Conservation (phyloP, 305 asterid genomes). For the Solanum hybrid region DNA sequence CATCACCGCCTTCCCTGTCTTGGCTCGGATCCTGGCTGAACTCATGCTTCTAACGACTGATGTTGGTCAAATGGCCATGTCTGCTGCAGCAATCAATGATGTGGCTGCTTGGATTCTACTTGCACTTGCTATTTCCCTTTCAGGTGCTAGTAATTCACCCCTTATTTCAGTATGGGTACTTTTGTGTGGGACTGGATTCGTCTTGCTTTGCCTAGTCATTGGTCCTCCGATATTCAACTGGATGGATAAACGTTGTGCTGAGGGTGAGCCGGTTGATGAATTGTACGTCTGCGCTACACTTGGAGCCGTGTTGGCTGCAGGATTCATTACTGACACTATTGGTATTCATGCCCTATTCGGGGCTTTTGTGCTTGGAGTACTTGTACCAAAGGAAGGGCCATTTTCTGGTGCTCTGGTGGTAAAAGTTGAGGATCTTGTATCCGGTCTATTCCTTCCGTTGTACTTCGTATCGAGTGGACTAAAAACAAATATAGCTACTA, state of each 20-base stretch:
- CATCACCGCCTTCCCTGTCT: constrained; percentile 47
- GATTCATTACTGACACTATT: constrained; percentile 34
- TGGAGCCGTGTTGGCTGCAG: constrained; percentile 29
- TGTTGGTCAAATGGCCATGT: constrained; percentile 44
- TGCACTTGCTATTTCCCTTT: constrained; percentile 43
- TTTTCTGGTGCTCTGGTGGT: constrained; percentile 21
- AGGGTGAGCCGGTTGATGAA: constrained; percentile 15
- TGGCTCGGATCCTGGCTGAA: constrained; percentile 45
- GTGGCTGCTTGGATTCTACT: constrained; percentile 47
- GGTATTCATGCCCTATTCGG: constrained; percentile 43
- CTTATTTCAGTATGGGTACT: constrained; percentile 34
- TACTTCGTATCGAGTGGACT: constrained; percentile 45
- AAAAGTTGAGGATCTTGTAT: constrained; percentile 37
- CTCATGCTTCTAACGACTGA: constrained; percentile 41
- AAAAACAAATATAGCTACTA: constrained; percentile 29
- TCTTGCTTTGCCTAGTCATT: constrained; percentile 23
- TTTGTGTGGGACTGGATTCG: constrained; percentile 22
- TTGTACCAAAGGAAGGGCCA: constrained; percentile 30
- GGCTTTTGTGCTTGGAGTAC: constrained; percentile 33
- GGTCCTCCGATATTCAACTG: constrained; percentile 31
- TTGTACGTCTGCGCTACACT: constrained; percentile 11
- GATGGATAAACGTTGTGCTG: constrained; percentile 26
- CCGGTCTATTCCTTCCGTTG: constrained; percentile 34
- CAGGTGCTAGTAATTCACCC: constrained; percentile 31
- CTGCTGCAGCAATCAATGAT: constrained; percentile 45